Evolutionary conservation across 768 basidiomycete genomes (phyloP), one percentile per base, ranked within the genome.

Genomic region (Boletus bicolor): DNA sequence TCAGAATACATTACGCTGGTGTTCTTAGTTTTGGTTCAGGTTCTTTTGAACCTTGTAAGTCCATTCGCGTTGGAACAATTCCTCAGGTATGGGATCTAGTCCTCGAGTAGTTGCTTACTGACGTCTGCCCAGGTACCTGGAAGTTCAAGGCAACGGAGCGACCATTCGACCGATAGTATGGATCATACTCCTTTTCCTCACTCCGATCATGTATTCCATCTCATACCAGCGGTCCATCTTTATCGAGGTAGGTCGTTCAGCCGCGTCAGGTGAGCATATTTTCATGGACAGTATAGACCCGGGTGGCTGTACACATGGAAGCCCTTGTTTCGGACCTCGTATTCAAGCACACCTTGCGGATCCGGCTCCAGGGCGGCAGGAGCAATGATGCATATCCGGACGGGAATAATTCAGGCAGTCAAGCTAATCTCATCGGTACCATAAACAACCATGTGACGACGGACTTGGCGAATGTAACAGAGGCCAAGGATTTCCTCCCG

Each of bases 401-500:
- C 21, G 41, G n/a, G 24, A 45, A 46, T 48, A 34, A 61, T 46
- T 49, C 30, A 19, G 47, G n/a, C 15, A 67, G 68, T 47, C 64
- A 69, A n/a, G 70, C 70, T 7, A 84, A 85, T 64, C 70, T 89
- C n/a, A 79, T 84, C 28, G 89, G 90, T 12, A 86, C 82, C 64
- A 84, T 91, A 64, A 91, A 87, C 68, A 91, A 89, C 51, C 71
- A 90, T 7, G 79, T 89, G 38, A 83, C 87, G 6, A 83, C 84
- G 32, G 64, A 56, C 51, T 34, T 45, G 49, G 51, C 39, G 30
- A 62, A 35, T 38, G 24, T 63, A 6, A 62, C 51, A 6, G 59
- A 55, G 34, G 57, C 48, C 12, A 53, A 56, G 41, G 56, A 67
- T 45, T 51, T 60, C 26, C 45, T 67, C 44, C 37, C 41, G 1